Base-by-base conservation (phyloP, 108 stramenopile genomes). In the Schizochytrium sp. region DNA sequence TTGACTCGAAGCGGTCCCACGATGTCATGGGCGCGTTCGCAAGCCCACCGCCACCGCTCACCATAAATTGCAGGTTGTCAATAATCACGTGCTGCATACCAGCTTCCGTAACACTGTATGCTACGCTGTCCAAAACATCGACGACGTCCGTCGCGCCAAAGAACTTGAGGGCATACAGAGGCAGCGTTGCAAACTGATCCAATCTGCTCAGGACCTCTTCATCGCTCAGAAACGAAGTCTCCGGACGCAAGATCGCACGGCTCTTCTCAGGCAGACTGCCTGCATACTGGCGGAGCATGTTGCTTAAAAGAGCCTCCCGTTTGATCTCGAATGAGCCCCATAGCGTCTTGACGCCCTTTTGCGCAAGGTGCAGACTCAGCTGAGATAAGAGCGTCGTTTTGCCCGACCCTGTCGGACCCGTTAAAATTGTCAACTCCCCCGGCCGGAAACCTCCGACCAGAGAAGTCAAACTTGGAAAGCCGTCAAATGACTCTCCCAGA, bases 41-140 rank as follows among this genome's bases (percentile, higher is more conserved):
- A 14, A 89, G 58, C 41, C 91, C 90, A n/a, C 72, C 60, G 2
- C 87, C 53, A 41, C 90, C 44, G 29, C 88, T 60, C 89, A 98
- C 96, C 98, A 99, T 98, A 90, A 99, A 98, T 91, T 99, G 99
- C 95, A 99, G 94, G 91, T 99, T 99, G 91, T 99, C 99, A 48
- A 97, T 88, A 83, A 98, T 95, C 60, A 99, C 94, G 88, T 97
- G 97, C 89, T 96, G 92, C 25, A 97, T 96, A 88, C 96, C 97
- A 88, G 97, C 92, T 16, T 96, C 97, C 60, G 97, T 96, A 16
- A 96, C 97, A 2, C 97, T 96, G 92, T 97, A 98, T 71, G 98
- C 96, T 97, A 99, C 97, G 48, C 97, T 97, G 91, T 98, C 98
- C 44, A 99, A 57, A 4, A 99, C 97, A 63, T 96, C 96, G 29